Evolutionary conservation across 1,284 basidiomycete genomes (phyloP).

Genomic region (Coriolopsis trogii): DNA sequence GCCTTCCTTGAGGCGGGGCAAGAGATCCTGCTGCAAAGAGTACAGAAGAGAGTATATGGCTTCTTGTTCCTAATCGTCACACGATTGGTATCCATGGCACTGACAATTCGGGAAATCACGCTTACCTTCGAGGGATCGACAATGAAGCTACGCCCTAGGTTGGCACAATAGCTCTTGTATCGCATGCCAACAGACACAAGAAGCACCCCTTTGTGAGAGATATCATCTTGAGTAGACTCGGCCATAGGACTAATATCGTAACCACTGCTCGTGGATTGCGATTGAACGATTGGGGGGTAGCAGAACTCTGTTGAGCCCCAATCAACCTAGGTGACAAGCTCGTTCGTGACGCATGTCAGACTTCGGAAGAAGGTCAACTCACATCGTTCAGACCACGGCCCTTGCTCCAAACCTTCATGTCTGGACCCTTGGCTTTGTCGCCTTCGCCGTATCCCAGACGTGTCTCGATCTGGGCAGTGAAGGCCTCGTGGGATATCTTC

Average conservation of each 20-base stretch:
- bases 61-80: slow-evolving; percentile 77
- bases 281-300: slow-evolving; percentile 95
- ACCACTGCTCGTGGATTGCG: slow-evolving; percentile 76
- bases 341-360: background rate
- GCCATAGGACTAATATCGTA: slow-evolving; percentile 91
- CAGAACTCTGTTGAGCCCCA: slow-evolving; percentile 90
- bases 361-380: slow-evolving; percentile 35
- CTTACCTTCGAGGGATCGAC: slow-evolving; percentile 89
- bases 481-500: slow-evolving; percentile 86
- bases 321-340: slow-evolving; percentile 66
- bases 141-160: slow-evolving; percentile 92
- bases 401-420: slow-evolving; percentile 90
- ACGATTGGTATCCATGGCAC: no score
- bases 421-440: slow-evolving; percentile 72
- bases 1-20: slow-evolving; percentile 84
- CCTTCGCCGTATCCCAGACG: slow-evolving; percentile 86
- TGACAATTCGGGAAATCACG: no score
- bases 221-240: slow-evolving; percentile 81
- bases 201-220: slow-evolving; percentile 91
- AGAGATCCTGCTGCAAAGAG: slow-evolving; percentile 78
- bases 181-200: slow-evolving; percentile 88
- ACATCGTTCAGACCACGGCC: slow-evolving; percentile 75
- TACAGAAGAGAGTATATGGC: slow-evolving; percentile 81
- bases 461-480: slow-evolving; percentile 84
- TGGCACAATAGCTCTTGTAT: slow-evolving; percentile 93